Evolutionary conservation across 495 filamentous ascomycete species (phyloP), one percentile per base, ranked within the genome.

Genomic region (Saxophila tyrrhenica): DNA sequence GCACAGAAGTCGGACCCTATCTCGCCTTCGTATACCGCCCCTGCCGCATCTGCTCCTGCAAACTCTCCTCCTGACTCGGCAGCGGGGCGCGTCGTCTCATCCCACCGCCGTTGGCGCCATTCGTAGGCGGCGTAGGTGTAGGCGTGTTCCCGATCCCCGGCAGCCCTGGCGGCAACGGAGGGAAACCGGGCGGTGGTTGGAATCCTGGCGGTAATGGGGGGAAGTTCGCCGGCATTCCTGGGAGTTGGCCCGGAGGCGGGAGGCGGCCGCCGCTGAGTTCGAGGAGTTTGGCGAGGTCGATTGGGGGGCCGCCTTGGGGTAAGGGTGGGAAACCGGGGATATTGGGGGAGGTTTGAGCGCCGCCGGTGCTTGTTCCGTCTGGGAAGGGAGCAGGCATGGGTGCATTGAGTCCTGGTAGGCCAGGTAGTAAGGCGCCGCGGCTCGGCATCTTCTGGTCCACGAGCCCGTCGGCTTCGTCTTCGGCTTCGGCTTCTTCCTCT

Each of bases 381-480:
- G 53, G 71, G 65, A 52, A 60, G 45, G 43, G 35, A 10, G 47
- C 42, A 32, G 65, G 66, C 59, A 64, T 65, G 13, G 54, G 63
- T 10, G 51, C 39, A 17, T 51, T 48, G 35, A 62, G 55, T 9
- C 59, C 54, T 1, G 59, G 55, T 5, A 57, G 42, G 0, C 69
- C 75, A 51, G 67, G 69, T 54, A 83, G 74, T 23, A 81, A 58
- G 17, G 75, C 58, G 23, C 67, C 69, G 41, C 72, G 68, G 17
- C 72, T 63, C 20, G 84, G 82, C 78, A 89, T 88, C 62, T 87
- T 87, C 68, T 98, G 92, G 63, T 98, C 92, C 24, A 92, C 85
- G n/a, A 98, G 73, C 8, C 87, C 88, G 38, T 95, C 90, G 48
- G 82, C 84, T 67, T 96, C 92, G 66, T 95, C 86, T 45, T 88